A percentile compares a stretch with the other conserved stretches of the same genome.
These are phyloP conservation scores for Haplosporangium sp. DNA, from an alignment of 371 early-diverging fungal species.

Conservation along the genomic window DNA sequence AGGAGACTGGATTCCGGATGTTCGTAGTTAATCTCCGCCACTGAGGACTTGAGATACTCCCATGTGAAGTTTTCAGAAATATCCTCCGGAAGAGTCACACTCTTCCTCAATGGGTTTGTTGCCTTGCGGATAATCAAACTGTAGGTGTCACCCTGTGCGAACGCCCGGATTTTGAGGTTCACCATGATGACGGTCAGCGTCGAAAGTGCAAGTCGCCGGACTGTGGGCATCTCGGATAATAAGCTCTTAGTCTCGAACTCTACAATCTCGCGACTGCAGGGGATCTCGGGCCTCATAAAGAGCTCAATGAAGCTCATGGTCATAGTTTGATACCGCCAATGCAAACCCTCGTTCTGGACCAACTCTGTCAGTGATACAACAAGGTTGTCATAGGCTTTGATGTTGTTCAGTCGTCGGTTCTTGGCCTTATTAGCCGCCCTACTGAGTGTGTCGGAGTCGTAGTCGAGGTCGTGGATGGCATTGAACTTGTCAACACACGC, in stretches of 20 bases:
- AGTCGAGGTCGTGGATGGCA: constrained; percentile 18
- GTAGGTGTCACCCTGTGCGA: constrained; percentile 61
- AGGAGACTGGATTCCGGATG: constrained; percentile 56
- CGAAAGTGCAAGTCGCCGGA: constrained; percentile 73
- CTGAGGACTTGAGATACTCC: constrained; percentile 43
- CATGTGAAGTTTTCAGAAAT: constrained; percentile 49
- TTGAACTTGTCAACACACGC: constrained; percentile 27
- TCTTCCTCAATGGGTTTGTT: constrained; percentile 60
- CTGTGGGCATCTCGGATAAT: constrained; percentile 77
- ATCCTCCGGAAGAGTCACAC: constrained; percentile 46
- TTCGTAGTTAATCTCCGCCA: constrained; percentile 53
- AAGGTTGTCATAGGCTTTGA: constrained; percentile 45
- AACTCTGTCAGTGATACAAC: constrained; percentile 34
- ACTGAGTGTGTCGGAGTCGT: constrained; percentile 17
- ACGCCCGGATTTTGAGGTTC: constrained; percentile 70
- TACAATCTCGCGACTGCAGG: constrained; percentile 67
- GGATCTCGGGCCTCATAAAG: constrained; percentile 66
- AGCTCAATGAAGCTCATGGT: constrained; percentile 80
- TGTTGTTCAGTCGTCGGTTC: constrained; percentile 34
- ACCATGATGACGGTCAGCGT: constrained; percentile 61
- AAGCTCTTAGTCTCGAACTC: constrained; percentile 66
- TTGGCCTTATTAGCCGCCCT: constrained; percentile 30
- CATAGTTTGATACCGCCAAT: constrained; percentile 87
- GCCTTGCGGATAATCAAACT: constrained; percentile 56
- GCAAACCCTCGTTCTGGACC: constrained; percentile 66